Evolutionary conservation across 148 eudicot species (phyloP).

Genomic region (Amaranthus palmeri): DNA sequence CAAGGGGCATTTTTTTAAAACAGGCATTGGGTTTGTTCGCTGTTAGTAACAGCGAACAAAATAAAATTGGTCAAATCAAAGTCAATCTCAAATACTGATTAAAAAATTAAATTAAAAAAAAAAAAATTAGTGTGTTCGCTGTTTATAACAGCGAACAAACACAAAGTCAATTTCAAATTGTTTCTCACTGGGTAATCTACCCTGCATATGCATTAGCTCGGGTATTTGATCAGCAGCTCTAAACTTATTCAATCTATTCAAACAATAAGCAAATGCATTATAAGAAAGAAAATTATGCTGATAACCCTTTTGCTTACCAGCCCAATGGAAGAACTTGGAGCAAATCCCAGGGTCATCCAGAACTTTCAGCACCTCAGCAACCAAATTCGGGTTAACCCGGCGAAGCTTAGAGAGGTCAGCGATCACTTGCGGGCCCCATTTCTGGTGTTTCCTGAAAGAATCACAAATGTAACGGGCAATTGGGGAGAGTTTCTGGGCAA

Average conservation of each 20-base stretch:
- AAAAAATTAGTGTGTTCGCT: too few relatives aligned
- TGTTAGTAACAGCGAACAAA: too few relatives aligned
- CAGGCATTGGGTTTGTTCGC: too few relatives aligned
- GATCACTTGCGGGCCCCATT: slow-evolving; percentile 61
- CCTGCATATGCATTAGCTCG: slow-evolving; percentile 89
- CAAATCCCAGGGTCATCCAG: slow-evolving; percentile 52
- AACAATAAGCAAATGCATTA: slow-evolving; percentile 78
- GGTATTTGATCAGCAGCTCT: slow-evolving; percentile 91
- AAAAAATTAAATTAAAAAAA: too few relatives aligned
- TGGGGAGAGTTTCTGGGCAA: too few relatives aligned
- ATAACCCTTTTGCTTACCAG: slow-evolving; percentile 95
- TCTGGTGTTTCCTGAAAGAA: too few relatives aligned
- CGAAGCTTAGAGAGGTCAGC: slow-evolving; percentile 69
- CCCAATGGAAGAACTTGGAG: slow-evolving; percentile 92
- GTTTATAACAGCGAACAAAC: too few relatives aligned
- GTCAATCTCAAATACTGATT: too few relatives aligned
- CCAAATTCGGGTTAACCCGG: slow-evolving; percentile 69
- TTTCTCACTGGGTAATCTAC: slow-evolving; percentile 78
- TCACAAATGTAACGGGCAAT: too few relatives aligned
- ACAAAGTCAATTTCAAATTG: slow-evolving; percentile 93
- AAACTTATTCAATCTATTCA: slow-evolving; percentile 64
- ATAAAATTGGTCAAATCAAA: too few relatives aligned
- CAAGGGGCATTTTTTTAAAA: too few relatives aligned
- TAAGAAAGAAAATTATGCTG: slow-evolving; percentile 70
- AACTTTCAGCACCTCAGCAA: slow-evolving; percentile 75